A percentile compares a stretch with the other conserved stretches of the same genome.
Evolutionary conservation across 768 basidiomycete species (phyloP).

Genomic region (Cyathus striatus): DNA sequence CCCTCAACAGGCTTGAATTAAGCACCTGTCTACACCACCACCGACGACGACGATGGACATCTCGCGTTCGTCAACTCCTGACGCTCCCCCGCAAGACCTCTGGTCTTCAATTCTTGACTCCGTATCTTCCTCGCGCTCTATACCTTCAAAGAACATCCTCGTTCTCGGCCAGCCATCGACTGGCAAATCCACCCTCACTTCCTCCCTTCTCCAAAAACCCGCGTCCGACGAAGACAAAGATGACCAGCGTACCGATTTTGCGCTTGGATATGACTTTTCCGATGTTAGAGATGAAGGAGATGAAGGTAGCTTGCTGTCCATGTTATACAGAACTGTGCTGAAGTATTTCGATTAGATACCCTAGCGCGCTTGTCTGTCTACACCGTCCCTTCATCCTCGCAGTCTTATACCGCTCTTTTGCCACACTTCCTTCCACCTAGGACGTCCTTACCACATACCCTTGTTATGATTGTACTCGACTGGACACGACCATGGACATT

Average conservation of each 20-base stretch:
- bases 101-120: conserved; percentile 93
- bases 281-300: conserved; percentile 91
- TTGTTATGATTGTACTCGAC: conserved; percentile 84
- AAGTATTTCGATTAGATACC: conserved; percentile 50
- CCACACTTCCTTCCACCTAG: conserved; percentile 78
- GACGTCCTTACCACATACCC: conserved; percentile 59
- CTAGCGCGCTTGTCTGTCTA: conserved; percentile 87
- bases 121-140: conserved; percentile 74
- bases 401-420: conserved; percentile 63
- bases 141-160: conserved; percentile 83
- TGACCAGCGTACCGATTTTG: conserved; percentile 67
- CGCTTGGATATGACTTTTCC: conserved; percentile 88
- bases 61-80: conserved; percentile 64
- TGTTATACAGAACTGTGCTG: neutral
- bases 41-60: conserved; percentile 28
- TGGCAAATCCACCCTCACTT: conserved; percentile 73
- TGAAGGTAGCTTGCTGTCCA: conserved; percentile 58
- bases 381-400: conserved; percentile 80
- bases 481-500: conserved; percentile 97
- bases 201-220: conserved; percentile 68
- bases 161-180: conserved; percentile 75
- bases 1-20: neutral
- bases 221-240: conserved; percentile 50
- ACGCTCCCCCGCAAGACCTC: conserved; percentile 72
- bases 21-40: too few species aligned